phyloP scores from a whole-genome alignment of 1,139 yeast species.

The Yamadazyma atmosphaerica region DNA sequence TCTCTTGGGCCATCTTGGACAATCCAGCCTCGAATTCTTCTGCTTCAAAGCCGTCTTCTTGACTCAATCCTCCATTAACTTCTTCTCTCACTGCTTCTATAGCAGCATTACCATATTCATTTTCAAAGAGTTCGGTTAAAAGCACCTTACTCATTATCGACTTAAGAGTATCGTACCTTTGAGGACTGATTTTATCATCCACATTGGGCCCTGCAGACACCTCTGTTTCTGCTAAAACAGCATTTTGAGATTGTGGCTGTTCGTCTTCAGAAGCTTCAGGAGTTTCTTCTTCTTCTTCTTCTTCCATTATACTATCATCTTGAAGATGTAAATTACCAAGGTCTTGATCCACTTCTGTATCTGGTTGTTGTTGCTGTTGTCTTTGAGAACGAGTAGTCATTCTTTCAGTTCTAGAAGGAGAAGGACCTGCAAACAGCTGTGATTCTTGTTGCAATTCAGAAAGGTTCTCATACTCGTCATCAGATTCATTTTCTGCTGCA shows the following conservation, averaged over 20 bases:
- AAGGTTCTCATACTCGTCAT: conserved; percentile 22
- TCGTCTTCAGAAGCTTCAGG: conserved; percentile 14
- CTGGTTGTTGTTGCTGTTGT: conserved; percentile 17
- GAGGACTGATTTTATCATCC: conserved; percentile 40
- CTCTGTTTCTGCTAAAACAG: conserved; percentile 28
- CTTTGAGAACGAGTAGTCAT: neutral
- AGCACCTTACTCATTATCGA: conserved; percentile 47
- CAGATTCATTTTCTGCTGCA: conserved; percentile 14
- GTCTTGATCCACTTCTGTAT: conserved; percentile 21
- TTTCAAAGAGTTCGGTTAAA: conserved; percentile 48
- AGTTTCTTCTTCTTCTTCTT: conserved; percentile 10
- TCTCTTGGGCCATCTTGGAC: conserved; percentile 51
- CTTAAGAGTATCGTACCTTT: conserved; percentile 47
- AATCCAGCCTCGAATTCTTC: conserved; percentile 58
- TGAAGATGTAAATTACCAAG: conserved; percentile 23
- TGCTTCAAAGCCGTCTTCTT: conserved; percentile 58
- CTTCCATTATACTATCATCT: conserved; percentile 20
- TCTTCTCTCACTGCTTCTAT: conserved; percentile 41
- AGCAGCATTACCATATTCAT: conserved; percentile 46
- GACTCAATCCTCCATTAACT: conserved; percentile 54
- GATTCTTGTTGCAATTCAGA: conserved; percentile 26
- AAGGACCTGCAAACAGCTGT: conserved; percentile 16
- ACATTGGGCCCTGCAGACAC: conserved; percentile 16
- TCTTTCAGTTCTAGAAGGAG: neutral
- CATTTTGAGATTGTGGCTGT: conserved; percentile 23